Percentiles rank a stretch among this genome's conserved stretches.
phyloP scores from a whole-genome alignment of 805 yeast species.

The Candida ficus region DNA sequence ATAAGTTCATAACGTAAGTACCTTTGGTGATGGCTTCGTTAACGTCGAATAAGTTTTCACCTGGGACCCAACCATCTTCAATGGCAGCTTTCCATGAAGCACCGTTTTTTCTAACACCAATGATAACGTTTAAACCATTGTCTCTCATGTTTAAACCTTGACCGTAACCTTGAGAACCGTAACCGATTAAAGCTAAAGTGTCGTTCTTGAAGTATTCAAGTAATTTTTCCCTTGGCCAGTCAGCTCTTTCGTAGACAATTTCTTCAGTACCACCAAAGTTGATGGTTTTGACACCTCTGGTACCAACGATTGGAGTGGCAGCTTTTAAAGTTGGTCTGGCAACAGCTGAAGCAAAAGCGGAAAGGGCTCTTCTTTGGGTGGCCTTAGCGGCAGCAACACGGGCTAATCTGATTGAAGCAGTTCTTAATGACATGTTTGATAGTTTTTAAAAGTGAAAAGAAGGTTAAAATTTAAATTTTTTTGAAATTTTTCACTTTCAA shows the following conservation, averaged over 20 bases:
- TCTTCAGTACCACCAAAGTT: conserved; percentile 96
- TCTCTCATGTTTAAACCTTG: conserved; percentile 99
- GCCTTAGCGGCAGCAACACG: conserved; percentile 39
- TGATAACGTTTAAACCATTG: conserved; percentile 94
- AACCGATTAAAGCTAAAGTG: conserved; percentile 95
- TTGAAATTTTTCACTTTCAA: not conserved
- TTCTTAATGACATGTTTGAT: conserved; percentile 34
- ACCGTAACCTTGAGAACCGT: conserved; percentile 99
- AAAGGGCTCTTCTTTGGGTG: conserved; percentile 54
- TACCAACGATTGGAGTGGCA: conserved; percentile 45
- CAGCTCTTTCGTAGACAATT: conserved; percentile 96
- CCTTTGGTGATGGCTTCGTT: conserved; percentile 90
- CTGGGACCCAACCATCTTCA: conserved; percentile 99
- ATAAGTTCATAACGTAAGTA: conserved; percentile 93
- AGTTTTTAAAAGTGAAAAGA: not conserved
- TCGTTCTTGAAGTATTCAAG: conserved; percentile 96
- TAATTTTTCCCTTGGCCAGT: conserved; percentile 98
- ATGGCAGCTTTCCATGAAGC: conserved; percentile 99
- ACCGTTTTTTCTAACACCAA: conserved; percentile 98
- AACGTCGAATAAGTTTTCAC: conserved; percentile 94
- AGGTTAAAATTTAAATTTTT: not conserved
- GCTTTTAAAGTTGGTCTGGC: conserved; percentile 57
- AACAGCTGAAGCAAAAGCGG: conserved; percentile 44
- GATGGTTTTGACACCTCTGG: conserved; percentile 93
- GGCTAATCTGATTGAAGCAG: conserved; percentile 44